Conservation (phyloP, 352 stramenopile genomes). For the Blastocystis sp. region DNA sequence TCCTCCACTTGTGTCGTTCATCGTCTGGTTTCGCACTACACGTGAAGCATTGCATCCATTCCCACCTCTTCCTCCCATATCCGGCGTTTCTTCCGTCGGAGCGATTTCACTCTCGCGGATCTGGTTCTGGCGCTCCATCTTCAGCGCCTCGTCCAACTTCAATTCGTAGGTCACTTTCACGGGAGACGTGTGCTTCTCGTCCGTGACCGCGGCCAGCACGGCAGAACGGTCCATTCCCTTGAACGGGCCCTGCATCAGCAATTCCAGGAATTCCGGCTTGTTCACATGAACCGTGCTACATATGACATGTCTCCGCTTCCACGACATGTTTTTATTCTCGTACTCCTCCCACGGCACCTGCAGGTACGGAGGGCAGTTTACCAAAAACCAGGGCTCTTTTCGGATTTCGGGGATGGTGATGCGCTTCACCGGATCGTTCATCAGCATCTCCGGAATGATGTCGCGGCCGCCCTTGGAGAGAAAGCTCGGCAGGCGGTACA, state of each 20-base stretch:
- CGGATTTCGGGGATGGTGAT: slow-evolving; percentile 97
- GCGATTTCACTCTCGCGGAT: slow-evolving; percentile 1
- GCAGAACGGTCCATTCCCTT: slow-evolving; percentile 57
- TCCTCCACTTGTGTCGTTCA: slow-evolving; percentile 17
- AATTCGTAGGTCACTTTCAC: slow-evolving; percentile 71
- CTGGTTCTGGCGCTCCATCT: slow-evolving; percentile 66
- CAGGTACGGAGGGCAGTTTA: slow-evolving; percentile 93
- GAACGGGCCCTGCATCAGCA: slow-evolving; percentile 69
- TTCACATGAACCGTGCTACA: slow-evolving; percentile 29
- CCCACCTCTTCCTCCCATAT: not conserved
- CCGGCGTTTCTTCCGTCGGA: not conserved
- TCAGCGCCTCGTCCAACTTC: slow-evolving; percentile 70
- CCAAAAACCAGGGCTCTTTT: slow-evolving; percentile 95
- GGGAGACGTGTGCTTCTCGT: slow-evolving; percentile 3
- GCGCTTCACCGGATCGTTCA: slow-evolving; percentile 97
- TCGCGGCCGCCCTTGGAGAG: slow-evolving; percentile 89
- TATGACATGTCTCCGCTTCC: not conserved
- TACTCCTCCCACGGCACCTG: slow-evolving; percentile 76
- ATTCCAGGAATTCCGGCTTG: slow-evolving; percentile 66
- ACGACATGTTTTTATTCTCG: slow-evolving; percentile 20
- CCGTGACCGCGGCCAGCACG: slow-evolving; percentile 67
- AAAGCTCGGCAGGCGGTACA: slow-evolving; percentile 94
- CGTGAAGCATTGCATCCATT: not conserved
- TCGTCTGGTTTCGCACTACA: slow-evolving; percentile 7
- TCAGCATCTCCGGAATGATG: slow-evolving; percentile 95